Base-by-base conservation (phyloP, 2,329 filamentous ascomycete genomes). In the Fusarium fujikuroi region DNA sequence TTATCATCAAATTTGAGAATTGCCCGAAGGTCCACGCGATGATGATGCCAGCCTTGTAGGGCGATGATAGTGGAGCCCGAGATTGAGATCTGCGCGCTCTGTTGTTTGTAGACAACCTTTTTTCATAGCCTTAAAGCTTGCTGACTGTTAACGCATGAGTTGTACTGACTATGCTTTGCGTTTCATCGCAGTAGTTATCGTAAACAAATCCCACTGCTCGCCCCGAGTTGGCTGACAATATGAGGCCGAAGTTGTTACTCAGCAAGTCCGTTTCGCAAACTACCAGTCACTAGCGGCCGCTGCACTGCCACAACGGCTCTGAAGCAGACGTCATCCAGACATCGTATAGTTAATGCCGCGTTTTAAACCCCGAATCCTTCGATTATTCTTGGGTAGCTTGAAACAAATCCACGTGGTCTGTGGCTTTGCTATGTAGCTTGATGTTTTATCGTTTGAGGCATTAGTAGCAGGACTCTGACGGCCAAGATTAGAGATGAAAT, bases 131-230 rank as follows among this genome's bases (percentile, higher is more conserved):
- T 23, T 25, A 9, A 49, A 37, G 2, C 25, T 19, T 25, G 14
- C 8, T 4, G 2, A 25, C 11, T 11, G 2, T 32, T 2, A 8
- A 10, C 2, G 3, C 6, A 21, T 34, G 6, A 6, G 1, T 2
- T 25, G 8, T 9, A 4, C 15, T 8, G 2, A 37, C 9, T 6
- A 0, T 1, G 7, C 12, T 9, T 25, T 9, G 3, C 9, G 18
- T 28, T 21, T 28, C 3, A 10, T 21, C 14, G 19, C 2, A 18
- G 12, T n/a, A 16, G 1, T 16, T 3, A 19, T 2, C 5, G 2
- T 6, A 4, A 25, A 16, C 7, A 2, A 16, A 30, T 3, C 12
- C 12, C 4, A 21, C 8, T 11, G 8, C 9, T 19, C 18, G 32
- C 3, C 9, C 49, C 23, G 11, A 23, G 6, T 34, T 36, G 36